Percentiles rank a stretch among this genome's conserved stretches.
Conservation (phyloP, 192 early-diverging fungal genomes). For the Chytriomyces sp. region DNA sequence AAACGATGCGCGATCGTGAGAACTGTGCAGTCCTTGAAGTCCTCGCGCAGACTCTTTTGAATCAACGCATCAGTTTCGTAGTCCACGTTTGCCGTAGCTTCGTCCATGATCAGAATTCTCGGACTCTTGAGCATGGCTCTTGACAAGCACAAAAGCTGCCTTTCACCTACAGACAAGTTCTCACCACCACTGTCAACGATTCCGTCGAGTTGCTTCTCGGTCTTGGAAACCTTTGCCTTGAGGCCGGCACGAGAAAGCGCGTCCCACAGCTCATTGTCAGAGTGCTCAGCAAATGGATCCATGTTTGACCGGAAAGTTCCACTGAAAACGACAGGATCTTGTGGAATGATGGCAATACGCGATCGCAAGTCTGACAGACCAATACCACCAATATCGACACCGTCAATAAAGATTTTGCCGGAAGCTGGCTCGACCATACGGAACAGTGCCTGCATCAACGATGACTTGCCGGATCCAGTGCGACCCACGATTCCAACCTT, state of each 20-base stretch:
- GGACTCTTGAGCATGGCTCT: slow-evolving; percentile 58
- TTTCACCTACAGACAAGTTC: slow-evolving; percentile 84
- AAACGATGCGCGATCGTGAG: slow-evolving; percentile 54
- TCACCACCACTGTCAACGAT: slow-evolving; percentile 77
- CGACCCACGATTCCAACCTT: slow-evolving; percentile 60
- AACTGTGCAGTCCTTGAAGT: slow-evolving; percentile 68
- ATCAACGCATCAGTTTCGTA: slow-evolving; percentile 80
- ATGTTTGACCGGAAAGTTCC: slow-evolving; percentile 66
- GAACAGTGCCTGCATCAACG: slow-evolving; percentile 49
- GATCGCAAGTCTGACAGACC: slow-evolving; percentile 69
- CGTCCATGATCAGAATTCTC: slow-evolving; percentile 59
- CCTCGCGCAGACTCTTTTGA: slow-evolving; percentile 71
- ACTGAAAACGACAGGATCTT: slow-evolving; percentile 79
- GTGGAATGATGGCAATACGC: slow-evolving; percentile 85
- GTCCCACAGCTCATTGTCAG: slow-evolving; percentile 74
- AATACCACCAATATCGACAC: slow-evolving; percentile 62
- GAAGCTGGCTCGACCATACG: slow-evolving; percentile 37
- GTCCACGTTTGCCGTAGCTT: slow-evolving; percentile 62
- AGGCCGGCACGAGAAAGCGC: slow-evolving; percentile 70
- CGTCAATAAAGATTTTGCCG: slow-evolving; percentile 39
- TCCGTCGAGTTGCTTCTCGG: slow-evolving; percentile 64
- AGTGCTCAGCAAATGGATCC: slow-evolving; percentile 69
- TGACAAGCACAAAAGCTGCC: slow-evolving; percentile 62
- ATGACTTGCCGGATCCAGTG: slow-evolving; percentile 47
- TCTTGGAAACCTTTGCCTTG: slow-evolving; percentile 60